phyloP scores from a whole-genome alignment of 176 grass and related monocot species.

The Chloris gayana region DNA sequence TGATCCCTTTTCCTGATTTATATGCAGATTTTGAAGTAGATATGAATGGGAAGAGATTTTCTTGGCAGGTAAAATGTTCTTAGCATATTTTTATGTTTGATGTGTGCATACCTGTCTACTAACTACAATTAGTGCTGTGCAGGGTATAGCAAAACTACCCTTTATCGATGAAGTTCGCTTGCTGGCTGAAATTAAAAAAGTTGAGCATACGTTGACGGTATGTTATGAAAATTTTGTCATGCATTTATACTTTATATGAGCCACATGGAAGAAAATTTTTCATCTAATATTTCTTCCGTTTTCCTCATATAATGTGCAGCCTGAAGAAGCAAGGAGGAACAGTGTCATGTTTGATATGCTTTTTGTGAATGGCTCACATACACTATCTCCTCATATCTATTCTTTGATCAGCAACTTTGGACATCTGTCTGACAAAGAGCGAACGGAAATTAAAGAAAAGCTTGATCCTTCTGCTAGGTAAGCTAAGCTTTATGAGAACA shows the following conservation, averaged over 20 bases:
- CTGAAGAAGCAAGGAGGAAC: constrained; percentile 93
- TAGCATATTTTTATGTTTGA: constrained; percentile 24
- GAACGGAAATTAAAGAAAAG: constrained; percentile 81
- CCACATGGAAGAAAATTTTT: constrained; percentile 1
- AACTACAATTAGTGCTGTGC: constrained; percentile 34
- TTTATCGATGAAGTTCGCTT: constrained; percentile 94
- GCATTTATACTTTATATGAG: constrained; percentile 24
- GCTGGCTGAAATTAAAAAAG: constrained; percentile 81
- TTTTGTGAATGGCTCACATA: constrained; percentile 90
- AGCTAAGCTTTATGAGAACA: constrained; percentile 34
- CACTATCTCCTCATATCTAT: constrained; percentile 91
- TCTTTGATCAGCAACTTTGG: constrained; percentile 86
- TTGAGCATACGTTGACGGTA: constrained; percentile 96
- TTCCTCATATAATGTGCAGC: constrained; percentile 50
- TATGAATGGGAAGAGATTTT: constrained; percentile 98
- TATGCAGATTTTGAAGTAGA: constrained; percentile 95
- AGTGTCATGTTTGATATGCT: constrained; percentile 92
- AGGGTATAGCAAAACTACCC: constrained; percentile 97
- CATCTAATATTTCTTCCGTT: constrained; percentile 39
- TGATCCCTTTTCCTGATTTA: constrained; percentile 21
- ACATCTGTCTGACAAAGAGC: constrained; percentile 61
- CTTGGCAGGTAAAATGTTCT: constrained; percentile 83
- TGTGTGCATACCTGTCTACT: constrained; percentile 35
- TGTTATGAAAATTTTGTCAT: constrained; percentile 14
- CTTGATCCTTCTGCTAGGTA: constrained; percentile 88